Base-by-base conservation (phyloP, 2,329 filamentous ascomycete genomes). In the Alternaria metachromatica region DNA sequence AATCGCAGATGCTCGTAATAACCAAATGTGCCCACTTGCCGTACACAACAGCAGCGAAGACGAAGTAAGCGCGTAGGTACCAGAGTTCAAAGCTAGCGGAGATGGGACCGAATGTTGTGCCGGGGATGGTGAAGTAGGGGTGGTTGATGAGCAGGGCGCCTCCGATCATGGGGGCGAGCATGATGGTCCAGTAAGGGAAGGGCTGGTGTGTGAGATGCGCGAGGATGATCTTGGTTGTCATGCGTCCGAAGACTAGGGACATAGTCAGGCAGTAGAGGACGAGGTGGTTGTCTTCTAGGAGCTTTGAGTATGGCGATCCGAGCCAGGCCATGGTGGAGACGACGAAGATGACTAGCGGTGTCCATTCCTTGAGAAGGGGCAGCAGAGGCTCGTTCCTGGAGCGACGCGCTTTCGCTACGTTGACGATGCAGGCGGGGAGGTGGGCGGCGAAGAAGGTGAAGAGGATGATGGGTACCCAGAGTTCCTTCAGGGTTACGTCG, bases 151-250 rank as follows among this genome's bases (percentile, higher is more conserved):
- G 82, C 2, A 95, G 75, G 7, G 94, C 94, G 57, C 96, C 96
- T 55, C 92, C 92, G 51, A 97, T 87, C 43, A 99, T 89, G 8
- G 96, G 96, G 33, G 88, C 89, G 41, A 98, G 86, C 87, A 98
- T 92, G 53, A 96, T 87, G 11, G 96, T 98, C 94, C 94, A 98
- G 86, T 92, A 96, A 2, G 96, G 96, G 82, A 98, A 99, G 4
- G 95, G 92, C 80, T 98, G 96, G 67, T 89, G 89, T 2, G 96
- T 96, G 55, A 99, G 85, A 80, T 99, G 96, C 3, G 96, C 95
- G 18, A 99, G 89, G 77, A 99, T 99, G 81, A 98, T 98, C 85
- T 98, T 99, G 43, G 96, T 99, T 0, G 96, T 98, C 90, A 99
- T 94, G 71, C 96, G 91, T 37, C 96, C 96, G 80, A 99, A 98